phyloP scores from a whole-genome alignment of 805 yeast genomes.

The Metschnikowia similis region DNA sequence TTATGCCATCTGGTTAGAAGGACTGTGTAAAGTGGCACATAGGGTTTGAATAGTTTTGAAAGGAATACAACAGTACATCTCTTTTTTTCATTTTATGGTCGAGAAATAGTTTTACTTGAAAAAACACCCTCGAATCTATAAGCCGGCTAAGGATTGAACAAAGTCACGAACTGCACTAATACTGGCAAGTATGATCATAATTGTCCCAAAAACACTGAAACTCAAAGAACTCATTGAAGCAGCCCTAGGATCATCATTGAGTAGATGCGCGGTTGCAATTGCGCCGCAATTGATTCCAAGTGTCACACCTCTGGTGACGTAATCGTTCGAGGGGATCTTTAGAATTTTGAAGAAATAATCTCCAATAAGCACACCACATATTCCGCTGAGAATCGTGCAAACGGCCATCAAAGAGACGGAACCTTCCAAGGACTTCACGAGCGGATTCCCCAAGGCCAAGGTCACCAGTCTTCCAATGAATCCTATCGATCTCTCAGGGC shows the following conservation, averaged over 20 bases:
- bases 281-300: slow-evolving; percentile 80
- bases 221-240: slow-evolving; percentile 73
- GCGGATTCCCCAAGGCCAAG: slow-evolving; percentile 73
- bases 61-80: no score
- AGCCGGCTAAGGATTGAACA: slow-evolving; percentile 45
- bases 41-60: no score
- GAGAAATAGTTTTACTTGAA: background rate
- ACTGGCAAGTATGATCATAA: slow-evolving; percentile 66
- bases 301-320: slow-evolving; percentile 70
- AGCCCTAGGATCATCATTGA: slow-evolving; percentile 70
- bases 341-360: slow-evolving; percentile 49
- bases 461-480: slow-evolving; percentile 79
- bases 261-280: slow-evolving; percentile 71
- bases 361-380: slow-evolving; percentile 66
- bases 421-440: slow-evolving; percentile 63
- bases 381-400: slow-evolving; percentile 72
- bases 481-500: slow-evolving; percentile 59
- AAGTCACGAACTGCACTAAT: slow-evolving; percentile 41
- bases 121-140: slow-evolving; percentile 10
- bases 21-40: no score
- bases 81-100: background rate
- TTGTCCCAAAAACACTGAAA: slow-evolving; percentile 68
- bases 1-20: no score
- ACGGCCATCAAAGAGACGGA: slow-evolving; percentile 72
- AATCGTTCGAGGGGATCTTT: slow-evolving; percentile 57